These are phyloP conservation scores for Apiospora marii DNA, from an alignment of 2,329 filamentous ascomycete species.

Conservation along the genomic window DNA sequence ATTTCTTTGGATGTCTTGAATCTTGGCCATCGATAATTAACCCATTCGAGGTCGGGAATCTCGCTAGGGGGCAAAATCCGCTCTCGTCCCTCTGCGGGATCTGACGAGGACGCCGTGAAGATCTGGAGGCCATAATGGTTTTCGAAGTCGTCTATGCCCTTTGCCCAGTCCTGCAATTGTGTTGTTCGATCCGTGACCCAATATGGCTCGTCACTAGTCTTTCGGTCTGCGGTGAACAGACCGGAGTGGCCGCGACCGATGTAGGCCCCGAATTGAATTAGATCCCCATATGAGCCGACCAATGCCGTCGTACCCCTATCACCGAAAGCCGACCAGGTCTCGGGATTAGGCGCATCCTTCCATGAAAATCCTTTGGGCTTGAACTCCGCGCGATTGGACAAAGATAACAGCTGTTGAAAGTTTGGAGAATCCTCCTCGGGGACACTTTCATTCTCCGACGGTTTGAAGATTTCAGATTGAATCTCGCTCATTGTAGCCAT, in stretches of 20 bases:
- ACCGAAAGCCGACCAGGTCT: constrained; percentile 18
- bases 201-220: not conserved
- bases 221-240: constrained; percentile 25
- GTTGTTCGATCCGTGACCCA: not conserved
- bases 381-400: not conserved
- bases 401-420: not conserved
- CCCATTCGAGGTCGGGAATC: not conserved
- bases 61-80: not conserved
- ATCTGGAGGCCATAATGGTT: no score
- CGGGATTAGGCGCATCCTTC: not conserved
- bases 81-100: no score
- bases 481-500: not conserved
- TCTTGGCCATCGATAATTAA: not conserved
- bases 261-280: constrained; percentile 29
- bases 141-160: no score
- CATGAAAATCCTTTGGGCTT: not conserved
- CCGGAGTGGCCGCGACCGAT: constrained; percentile 20
- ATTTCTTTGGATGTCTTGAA: no score
- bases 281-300: constrained; percentile 26
- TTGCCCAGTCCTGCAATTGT: not conserved
- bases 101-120: no score
- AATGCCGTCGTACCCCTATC: constrained; percentile 28
- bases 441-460: not conserved
- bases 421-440: not conserved
- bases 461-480: not conserved